Evolutionary conservation across 441 rosid species (phyloP).

Genomic region (Biscutella laevigata): DNA sequence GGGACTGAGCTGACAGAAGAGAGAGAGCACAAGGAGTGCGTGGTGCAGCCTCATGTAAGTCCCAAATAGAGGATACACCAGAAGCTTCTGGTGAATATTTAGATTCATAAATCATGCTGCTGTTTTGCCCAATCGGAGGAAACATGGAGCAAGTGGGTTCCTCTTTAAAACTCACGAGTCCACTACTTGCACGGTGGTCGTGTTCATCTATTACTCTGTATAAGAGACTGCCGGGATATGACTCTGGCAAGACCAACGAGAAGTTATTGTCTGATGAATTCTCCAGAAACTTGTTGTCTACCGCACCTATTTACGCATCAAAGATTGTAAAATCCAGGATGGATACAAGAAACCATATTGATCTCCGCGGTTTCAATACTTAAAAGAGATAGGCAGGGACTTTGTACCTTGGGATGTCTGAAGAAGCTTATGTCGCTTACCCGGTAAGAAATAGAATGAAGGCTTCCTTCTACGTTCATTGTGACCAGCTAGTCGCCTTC

Average conservation of each 20-base stretch:
- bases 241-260: conserved; percentile 22
- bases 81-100: conserved; percentile 26
- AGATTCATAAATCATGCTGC: background rate
- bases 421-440: conserved; percentile 36
- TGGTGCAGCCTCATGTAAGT: conserved; percentile 26
- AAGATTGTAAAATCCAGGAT: background rate
- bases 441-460: conserved; percentile 36
- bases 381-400: background rate
- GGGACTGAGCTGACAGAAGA: conserved; percentile 86
- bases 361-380: background rate
- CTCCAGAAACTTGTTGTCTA: conserved; percentile 34
- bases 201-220: conserved; percentile 12
- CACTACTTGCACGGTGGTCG: conserved; percentile 18
- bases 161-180: conserved; percentile 20
- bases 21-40: conserved; percentile 73
- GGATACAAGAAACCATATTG: background rate
- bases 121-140: conserved; percentile 1
- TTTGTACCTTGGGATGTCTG: conserved; percentile 42
- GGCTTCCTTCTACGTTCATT: conserved; percentile 80
- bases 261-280: conserved; percentile 29
- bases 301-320: background rate
- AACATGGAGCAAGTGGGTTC: conserved; percentile 13
- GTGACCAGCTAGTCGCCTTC: conserved; percentile 81
- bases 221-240: conserved; percentile 4
- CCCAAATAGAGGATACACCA: conserved; percentile 35